Percentiles rank a stretch among this genome's conserved stretches.
phyloP scores from a whole-genome alignment of 176 grass and related monocot genomes.

The Thinopyrum elongatum region DNA sequence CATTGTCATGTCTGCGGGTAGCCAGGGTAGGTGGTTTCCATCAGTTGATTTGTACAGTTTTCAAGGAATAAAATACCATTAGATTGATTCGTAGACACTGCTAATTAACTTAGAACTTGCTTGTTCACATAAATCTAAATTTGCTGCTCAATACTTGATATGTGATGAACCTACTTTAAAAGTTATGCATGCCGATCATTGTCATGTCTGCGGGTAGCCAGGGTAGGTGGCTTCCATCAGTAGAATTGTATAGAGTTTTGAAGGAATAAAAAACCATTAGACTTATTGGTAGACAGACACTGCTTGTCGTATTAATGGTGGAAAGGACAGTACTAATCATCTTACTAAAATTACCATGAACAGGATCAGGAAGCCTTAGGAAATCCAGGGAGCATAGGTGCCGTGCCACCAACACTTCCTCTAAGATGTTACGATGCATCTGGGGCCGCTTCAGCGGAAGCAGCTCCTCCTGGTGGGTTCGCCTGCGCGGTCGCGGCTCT shows the following conservation, averaged over 20 bases:
- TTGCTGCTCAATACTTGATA: not conserved
- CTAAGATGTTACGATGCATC: constrained; percentile 13
- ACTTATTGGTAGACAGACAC: not conserved
- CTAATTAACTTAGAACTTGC: not conserved
- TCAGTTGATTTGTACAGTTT: not conserved
- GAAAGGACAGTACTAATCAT: not conserved
- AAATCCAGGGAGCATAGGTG: constrained; percentile 15
- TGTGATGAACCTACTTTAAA: not conserved
- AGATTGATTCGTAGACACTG: not conserved
- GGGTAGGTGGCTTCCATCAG: not conserved
- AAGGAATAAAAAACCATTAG: not conserved
- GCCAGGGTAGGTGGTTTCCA: not conserved
- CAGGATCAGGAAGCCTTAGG: constrained; percentile 72
- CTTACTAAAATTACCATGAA: constrained; percentile 24
- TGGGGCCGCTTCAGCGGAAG: constrained; percentile 4
- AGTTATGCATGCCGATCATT: not conserved
- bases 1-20: not conserved
- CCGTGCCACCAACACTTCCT: constrained; percentile 19
- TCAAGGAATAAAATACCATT: not conserved
- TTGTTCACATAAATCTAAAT: not conserved
- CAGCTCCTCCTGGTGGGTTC: constrained; percentile 56
- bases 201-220: not conserved
- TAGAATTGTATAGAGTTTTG: not conserved
- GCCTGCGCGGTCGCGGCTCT: constrained; percentile 75
- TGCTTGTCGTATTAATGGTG: not conserved